phyloP scores from a whole-genome alignment of 2,329 filamentous ascomycete species.

The Talaromyces sp. region DNA sequence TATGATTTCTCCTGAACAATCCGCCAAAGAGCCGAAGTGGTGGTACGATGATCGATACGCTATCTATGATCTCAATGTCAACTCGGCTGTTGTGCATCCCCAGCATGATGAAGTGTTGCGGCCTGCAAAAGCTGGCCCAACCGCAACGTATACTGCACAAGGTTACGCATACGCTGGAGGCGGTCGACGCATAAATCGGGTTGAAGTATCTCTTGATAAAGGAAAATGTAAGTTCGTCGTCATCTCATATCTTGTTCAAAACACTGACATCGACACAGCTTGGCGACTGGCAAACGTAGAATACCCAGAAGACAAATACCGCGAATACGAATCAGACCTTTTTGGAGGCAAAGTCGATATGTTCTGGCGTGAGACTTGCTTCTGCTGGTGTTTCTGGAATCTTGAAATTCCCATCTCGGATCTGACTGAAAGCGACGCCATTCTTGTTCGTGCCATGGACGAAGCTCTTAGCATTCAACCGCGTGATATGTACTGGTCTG shows the following conservation, averaged over 20 bases:
- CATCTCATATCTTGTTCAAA: not conserved
- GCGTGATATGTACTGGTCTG: constrained; percentile 93
- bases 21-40: constrained; percentile 68
- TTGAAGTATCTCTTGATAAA: constrained; percentile 79
- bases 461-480: constrained; percentile 83
- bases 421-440: constrained; percentile 62
- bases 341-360: constrained; percentile 77
- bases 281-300: constrained; percentile 75
- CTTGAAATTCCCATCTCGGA: constrained; percentile 63
- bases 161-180: constrained; percentile 90
- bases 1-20: constrained; percentile 71
- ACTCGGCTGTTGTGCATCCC: constrained; percentile 77
- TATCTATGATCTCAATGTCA: constrained; percentile 87
- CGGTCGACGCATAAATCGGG: constrained; percentile 74
- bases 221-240: constrained; percentile 54
- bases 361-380: constrained; percentile 74
- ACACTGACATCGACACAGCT: constrained; percentile 28
- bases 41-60: constrained; percentile 90
- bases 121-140: constrained; percentile 45
- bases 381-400: constrained; percentile 93
- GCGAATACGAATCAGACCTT: constrained; percentile 59
- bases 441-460: constrained; percentile 85
- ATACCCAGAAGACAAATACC: constrained; percentile 83
- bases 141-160: constrained; percentile 58
- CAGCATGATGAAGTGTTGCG: constrained; percentile 68